These are phyloP conservation scores for Microbotryum saponariae DNA, from an alignment of 1,284 basidiomycete genomes.

Conservation along the genomic window DNA sequence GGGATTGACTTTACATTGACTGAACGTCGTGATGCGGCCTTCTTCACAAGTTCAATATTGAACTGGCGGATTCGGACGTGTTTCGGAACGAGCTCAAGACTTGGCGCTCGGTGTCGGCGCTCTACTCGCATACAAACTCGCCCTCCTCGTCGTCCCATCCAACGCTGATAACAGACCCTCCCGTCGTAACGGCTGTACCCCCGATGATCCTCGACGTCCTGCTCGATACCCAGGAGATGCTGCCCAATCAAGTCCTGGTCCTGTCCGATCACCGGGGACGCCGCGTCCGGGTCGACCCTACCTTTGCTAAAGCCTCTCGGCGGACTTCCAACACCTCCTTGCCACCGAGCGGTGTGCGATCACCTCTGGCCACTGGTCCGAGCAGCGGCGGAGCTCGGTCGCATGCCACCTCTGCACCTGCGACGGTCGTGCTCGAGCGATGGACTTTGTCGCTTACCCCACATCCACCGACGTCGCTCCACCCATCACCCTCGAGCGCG, in stretches of 20 bases:
- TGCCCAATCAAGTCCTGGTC: conserved; percentile 36
- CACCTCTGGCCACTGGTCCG: no score
- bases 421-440: conserved; percentile 33
- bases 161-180: background rate
- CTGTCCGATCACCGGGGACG: conserved; percentile 30
- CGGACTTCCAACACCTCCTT: no score
- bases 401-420: background rate
- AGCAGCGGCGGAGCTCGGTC: no score
- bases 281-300: conserved; percentile 25
- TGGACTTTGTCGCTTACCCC: conserved; percentile 30
- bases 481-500: background rate
- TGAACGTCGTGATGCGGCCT: background rate
- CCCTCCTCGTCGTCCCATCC: conserved; percentile 9
- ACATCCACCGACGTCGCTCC: conserved; percentile 6
- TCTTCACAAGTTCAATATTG: conserved; percentile 40
- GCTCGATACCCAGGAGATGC: conserved; percentile 37
- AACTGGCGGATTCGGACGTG: conserved; percentile 38
- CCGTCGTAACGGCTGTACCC: conserved; percentile 25
- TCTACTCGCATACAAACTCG: conserved; percentile 10
- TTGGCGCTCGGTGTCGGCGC: conserved; percentile 37
- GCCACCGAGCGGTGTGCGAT: no score
- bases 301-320: background rate
- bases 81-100: conserved; percentile 40
- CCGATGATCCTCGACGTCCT: conserved; percentile 40
- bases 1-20: no score